phyloP scores from a whole-genome alignment of 768 basidiomycete species.

The Tephrocybe rancida region DNA sequence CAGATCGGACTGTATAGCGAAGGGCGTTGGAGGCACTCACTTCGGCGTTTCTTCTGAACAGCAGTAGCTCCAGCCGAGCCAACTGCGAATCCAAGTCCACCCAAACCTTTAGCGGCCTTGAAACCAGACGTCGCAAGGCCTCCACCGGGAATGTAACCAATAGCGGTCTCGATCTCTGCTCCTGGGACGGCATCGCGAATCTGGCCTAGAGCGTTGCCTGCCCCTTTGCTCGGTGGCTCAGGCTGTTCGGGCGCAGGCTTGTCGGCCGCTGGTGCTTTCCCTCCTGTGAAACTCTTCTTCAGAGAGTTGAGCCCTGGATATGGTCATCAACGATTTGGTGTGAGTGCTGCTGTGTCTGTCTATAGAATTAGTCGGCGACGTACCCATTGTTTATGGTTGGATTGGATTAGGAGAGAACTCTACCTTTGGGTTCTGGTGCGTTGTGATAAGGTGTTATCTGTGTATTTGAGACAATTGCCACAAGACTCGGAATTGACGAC shows the following conservation, averaged over 20 bases:
- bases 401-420: too few relatives aligned
- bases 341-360: too few relatives aligned
- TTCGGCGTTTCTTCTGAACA: neutral
- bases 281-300: neutral
- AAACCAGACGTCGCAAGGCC: slow-evolving; percentile 5
- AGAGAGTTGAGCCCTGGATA: neutral
- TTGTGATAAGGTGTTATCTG: too few relatives aligned
- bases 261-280: neutral
- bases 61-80: slow-evolving; percentile 5
- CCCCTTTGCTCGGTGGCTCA: neutral
- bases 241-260: neutral
- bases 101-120: slow-evolving; percentile 9
- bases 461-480: too few relatives aligned
- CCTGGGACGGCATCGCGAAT: slow-evolving; percentile 3
- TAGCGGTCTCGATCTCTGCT: neutral
- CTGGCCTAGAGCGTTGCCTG: neutral
- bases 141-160: neutral
- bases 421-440: too few relatives aligned
- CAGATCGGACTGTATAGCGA: neutral
- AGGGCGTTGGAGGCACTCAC: neutral
- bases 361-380: too few relatives aligned
- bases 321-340: neutral
- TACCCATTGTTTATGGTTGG: too few relatives aligned
- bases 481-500: too few relatives aligned
- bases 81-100: neutral